Conservation (phyloP, 306 rosid genomes). For the Citrullus colocynthis region DNA sequence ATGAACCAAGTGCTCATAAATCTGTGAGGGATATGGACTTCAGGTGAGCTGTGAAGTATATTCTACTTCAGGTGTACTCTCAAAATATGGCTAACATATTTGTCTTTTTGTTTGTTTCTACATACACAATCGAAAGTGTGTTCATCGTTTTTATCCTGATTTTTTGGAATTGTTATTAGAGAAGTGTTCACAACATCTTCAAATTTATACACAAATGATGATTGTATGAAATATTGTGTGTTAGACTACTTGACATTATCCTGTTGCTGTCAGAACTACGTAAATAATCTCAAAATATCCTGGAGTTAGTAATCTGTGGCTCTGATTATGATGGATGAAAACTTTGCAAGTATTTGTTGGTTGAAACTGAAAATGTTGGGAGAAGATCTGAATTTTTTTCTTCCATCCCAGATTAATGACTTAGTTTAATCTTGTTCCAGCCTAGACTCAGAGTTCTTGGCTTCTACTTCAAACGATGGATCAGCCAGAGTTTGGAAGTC, state of each 20-base stretch:
- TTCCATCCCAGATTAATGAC: conserved; percentile 8
- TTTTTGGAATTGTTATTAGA: neutral
- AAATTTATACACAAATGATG: neutral
- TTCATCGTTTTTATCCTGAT: neutral
- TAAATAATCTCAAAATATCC: neutral
- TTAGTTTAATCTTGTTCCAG: conserved; percentile 30
- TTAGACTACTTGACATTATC: neutral
- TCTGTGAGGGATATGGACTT: conserved; percentile 82
- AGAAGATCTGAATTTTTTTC: neutral
- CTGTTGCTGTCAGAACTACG: neutral
- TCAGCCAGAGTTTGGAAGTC: conserved; percentile 79
- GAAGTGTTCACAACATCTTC: neutral
- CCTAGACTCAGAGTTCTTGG: conserved; percentile 79
- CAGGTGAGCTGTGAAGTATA: conserved; percentile 30
- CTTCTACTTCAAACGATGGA: conserved; percentile 87
- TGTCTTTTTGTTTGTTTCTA: neutral
- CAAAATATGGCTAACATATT: neutral
- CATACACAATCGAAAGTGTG: neutral
- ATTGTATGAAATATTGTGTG: neutral
- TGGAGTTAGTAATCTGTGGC: neutral
- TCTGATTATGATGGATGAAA: neutral
- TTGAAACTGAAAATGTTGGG: conserved; percentile 10
- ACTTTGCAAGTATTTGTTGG: too few species aligned
- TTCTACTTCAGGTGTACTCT: neutral
- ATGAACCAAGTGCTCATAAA: conserved; percentile 77